Conservation (phyloP, 805 yeast genomes). For the Yarrowia alimentaria region DNA sequence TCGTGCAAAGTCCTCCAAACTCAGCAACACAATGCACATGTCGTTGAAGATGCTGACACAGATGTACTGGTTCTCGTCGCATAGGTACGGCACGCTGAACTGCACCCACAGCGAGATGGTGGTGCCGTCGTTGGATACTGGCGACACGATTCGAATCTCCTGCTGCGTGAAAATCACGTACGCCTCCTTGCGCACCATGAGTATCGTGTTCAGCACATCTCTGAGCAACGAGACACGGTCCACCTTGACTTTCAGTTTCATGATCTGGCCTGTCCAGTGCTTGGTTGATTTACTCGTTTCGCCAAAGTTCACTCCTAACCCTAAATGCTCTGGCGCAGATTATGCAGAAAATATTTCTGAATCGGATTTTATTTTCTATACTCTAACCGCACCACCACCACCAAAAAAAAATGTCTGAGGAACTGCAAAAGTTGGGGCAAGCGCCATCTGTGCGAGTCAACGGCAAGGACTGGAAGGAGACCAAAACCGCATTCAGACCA, state of each 20-base stretch:
- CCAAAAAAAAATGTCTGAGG: slow-evolving; percentile 4
- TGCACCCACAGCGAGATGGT: slow-evolving; percentile 8
- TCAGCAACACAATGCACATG: slow-evolving; percentile 18
- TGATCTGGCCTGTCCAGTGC: too few species aligned
- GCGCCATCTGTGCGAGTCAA: slow-evolving; percentile 35
- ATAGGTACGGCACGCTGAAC: slow-evolving; percentile 4
- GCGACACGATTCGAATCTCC: slow-evolving; percentile 12
- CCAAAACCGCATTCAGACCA: slow-evolving; percentile 39
- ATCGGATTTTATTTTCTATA: too few species aligned
- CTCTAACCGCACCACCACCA: too few species aligned
- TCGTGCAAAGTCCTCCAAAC: slow-evolving; percentile 14
- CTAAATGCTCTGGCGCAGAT: background rate
- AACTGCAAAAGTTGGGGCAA: slow-evolving; percentile 14
- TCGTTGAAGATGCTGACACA: slow-evolving; percentile 6
- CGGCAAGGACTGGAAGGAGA: slow-evolving; percentile 43
- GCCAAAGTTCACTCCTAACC: slow-evolving; percentile 1
- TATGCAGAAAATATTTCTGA: slow-evolving; percentile 11
- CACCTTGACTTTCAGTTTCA: slow-evolving; percentile 13
- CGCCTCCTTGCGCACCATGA: slow-evolving; percentile 9
- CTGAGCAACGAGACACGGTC: slow-evolving; percentile 6
- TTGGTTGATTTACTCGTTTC: too few species aligned
- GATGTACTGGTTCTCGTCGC: slow-evolving; percentile 5
- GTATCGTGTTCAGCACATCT: slow-evolving; percentile 2
- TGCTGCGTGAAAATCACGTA: slow-evolving; percentile 1
- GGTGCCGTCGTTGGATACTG: slow-evolving; percentile 10